Conservation (phyloP, 768 basidiomycete genomes). For the Tulasnella sp. region DNA sequence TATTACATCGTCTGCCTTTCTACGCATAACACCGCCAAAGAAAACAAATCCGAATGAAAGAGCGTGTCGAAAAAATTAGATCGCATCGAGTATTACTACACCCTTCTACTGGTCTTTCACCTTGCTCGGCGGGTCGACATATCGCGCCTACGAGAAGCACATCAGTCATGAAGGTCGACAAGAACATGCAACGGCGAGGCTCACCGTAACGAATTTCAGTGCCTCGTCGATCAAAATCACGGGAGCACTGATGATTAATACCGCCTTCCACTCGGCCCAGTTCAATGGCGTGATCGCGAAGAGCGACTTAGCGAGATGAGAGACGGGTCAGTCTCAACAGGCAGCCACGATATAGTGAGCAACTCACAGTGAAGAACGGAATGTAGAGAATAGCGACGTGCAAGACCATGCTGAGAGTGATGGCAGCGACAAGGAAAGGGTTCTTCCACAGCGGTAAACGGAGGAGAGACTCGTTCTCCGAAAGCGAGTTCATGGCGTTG, state of each 20-base stretch:
- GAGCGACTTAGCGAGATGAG: constrained; percentile 38
- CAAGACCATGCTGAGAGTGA: constrained; percentile 80
- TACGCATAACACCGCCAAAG: background rate
- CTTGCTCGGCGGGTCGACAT: background rate
- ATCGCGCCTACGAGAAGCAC: background rate
- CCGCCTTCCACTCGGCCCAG: constrained; percentile 91
- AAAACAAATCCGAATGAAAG: background rate
- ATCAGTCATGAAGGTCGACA: background rate
- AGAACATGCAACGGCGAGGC: background rate
- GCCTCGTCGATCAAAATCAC: constrained; percentile 85
- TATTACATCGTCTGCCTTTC: background rate
- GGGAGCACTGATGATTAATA: constrained; percentile 75
- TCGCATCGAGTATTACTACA: background rate
- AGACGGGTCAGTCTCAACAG: background rate
- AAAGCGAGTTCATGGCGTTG: constrained; percentile 96
- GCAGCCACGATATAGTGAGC: background rate
- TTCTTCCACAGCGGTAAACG: constrained; percentile 90
- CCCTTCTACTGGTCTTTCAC: background rate
- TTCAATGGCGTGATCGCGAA: constrained; percentile 93
- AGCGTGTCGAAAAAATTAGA: background rate
- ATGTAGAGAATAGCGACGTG: constrained; percentile 95
- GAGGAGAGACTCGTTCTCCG: constrained; percentile 90
- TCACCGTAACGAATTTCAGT: constrained; percentile 49
- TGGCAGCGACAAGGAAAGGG: constrained; percentile 80
- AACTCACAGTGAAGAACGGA: constrained; percentile 83